Base-by-base conservation (phyloP, 2,329 filamentous ascomycete species). In the Graphilbum sp. region DNA sequence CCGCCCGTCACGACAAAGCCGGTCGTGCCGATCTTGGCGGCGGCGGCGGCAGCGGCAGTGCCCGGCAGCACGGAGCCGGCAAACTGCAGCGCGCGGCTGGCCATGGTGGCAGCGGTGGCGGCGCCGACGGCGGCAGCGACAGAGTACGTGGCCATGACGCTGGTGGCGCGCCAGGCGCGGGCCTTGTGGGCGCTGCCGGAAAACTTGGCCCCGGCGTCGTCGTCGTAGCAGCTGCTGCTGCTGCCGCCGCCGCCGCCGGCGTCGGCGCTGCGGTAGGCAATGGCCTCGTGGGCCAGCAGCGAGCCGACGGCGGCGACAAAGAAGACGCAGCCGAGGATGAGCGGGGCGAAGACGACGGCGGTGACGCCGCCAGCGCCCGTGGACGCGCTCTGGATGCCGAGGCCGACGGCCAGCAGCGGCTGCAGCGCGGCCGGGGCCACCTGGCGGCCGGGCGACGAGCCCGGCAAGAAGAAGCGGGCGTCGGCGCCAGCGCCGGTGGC, bases 81-180 rank as follows among this genome's bases (percentile, higher is more conserved):
- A 31, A 45, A 49, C 9, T 43, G 44, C 15, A 49, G 47, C 1
- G 44, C 44, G 10, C 46, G 46, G 20, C 38, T 37, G 4, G 46
- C 45, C 15, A 41, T 40, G 1, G 44, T 43, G 10, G 45, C 32
- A 2, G 47, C 35, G 5, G 44, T 41, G 6, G 44, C 44, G 1
- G 43, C 47, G 10, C 37, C 45, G 17, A 44, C 25, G 3, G 41
- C 38, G 2, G 38, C 37, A 12, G 42, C 36, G 30, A 44, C 33
- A 19, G 45, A 43, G 27, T 38, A 42, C 20, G 41, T 45, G 2
- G 41, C 35, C 32, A 46, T 37, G 17, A 44, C 10, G 16, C 39
- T 34, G 17, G 41, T 40, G 1, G 31, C 25, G 6, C 23, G 16
- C 41, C 42, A 45, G 9, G 42, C 37, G 17, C 39, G 39, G 11